phyloP scores from a whole-genome alignment of 768 basidiomycete species.

The Suillus cothurnatus region DNA sequence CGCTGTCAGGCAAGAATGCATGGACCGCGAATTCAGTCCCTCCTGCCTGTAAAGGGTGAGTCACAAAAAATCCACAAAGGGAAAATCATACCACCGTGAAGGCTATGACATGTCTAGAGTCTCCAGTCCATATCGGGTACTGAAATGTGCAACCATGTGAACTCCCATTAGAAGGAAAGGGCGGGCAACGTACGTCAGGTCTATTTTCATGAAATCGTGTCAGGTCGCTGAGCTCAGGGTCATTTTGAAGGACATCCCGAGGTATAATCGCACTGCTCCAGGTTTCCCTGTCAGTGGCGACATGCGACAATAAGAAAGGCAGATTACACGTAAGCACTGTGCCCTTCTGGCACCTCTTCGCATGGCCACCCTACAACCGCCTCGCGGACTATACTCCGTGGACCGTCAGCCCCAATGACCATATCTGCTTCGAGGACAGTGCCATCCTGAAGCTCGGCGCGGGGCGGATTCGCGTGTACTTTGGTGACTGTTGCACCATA shows the following conservation, averaged over 20 bases:
- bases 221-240: constrained; percentile 42
- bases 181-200: constrained; percentile 23
- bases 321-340: constrained; percentile 48
- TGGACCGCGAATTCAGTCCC: constrained; percentile 43
- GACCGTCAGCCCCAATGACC: constrained; percentile 66
- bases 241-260: constrained; percentile 42
- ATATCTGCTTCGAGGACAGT: constrained; percentile 52
- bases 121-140: constrained; percentile 31
- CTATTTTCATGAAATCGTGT: constrained; percentile 24
- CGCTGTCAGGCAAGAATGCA: constrained; percentile 42
- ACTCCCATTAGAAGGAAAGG: background rate
- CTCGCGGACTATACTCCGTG: constrained; percentile 43
- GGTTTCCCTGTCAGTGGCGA: constrained; percentile 4
- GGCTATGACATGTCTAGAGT: constrained; percentile 24
- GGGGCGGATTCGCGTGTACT: constrained; percentile 35
- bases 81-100: constrained; percentile 25
- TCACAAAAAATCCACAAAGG: constrained; percentile 2
- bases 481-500: constrained; percentile 42
- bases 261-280: constrained; percentile 43
- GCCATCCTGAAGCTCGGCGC: constrained; percentile 44
- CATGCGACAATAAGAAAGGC: constrained; percentile 13
- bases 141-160: constrained; percentile 10
- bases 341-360: constrained; percentile 27
- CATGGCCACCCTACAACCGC: constrained; percentile 37
- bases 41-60: constrained; percentile 26